Evolutionary conservation across 306 rosid genomes (phyloP), one percentile per base, ranked within the genome.

Genomic region (Cucurbita moschata): DNA sequence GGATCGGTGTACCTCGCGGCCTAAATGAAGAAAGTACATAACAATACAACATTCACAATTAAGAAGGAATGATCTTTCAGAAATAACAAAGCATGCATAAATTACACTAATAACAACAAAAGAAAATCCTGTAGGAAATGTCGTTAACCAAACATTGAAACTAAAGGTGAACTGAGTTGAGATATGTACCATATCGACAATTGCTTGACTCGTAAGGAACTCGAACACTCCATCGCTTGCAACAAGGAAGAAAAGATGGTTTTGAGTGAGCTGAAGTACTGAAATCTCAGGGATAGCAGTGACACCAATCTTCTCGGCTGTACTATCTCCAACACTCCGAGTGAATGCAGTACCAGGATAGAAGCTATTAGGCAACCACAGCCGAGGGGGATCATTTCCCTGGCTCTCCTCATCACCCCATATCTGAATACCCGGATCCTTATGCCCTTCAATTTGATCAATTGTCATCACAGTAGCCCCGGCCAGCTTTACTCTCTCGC

Each of bases 221-320:
- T 95, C 97, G 13, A 95, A 95, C 43, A 95, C 88, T 35, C 99
- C 99, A 73, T 95, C 99, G 72, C 99, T 95, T 66, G 99, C 99
- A 58, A 95, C 87, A 26, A 95, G 84, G 80, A 91, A 89, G 87
- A 95, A 95, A 74, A 83, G 86, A 87, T 95, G 90, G 82, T 89
- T 83, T 12, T 92, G 87, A 14, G 88, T 82, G 68, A 95, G 92
- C 79, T 81, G 86, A 78, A 91, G 87, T 12, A 76, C 30, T 39
- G 83, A 81, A 54, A 95, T 88, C 86, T 95, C 99, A 1, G 99
- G 99, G 78, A 79, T 82, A 42, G 97, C 96, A 73, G 83, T 83
- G 38, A 89, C 99, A 72, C 99, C 99, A 67, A 95, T 95, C 55
- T 82, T 84, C 86, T 95, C 97, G 3, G 89, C 99, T 71, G 90